A percentile compares a stretch with the other conserved stretches of the same genome.
phyloP scores from a whole-genome alignment of 2,329 filamentous ascomycete species.

The Colletotrichum shisoi region DNA sequence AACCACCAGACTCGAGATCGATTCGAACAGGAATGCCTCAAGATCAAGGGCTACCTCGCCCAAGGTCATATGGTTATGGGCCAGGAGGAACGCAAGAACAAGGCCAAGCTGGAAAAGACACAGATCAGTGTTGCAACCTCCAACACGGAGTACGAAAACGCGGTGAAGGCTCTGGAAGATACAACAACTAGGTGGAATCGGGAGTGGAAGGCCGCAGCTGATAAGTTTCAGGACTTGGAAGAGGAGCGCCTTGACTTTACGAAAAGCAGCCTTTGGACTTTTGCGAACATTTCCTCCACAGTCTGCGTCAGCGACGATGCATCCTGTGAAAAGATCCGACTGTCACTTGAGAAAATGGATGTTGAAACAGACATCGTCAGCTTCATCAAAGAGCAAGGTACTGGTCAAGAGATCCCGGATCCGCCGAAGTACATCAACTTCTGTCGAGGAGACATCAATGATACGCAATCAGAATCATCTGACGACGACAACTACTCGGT shows the following conservation, averaged over 20 bases:
- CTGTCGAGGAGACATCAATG: constrained; percentile 83
- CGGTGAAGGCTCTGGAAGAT: constrained; percentile 92
- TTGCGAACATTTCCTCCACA: constrained; percentile 95
- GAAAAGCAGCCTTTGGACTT: constrained; percentile 97
- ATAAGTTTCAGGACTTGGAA: constrained; percentile 98
- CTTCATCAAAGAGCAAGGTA: constrained; percentile 90
- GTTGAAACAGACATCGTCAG: constrained; percentile 91
- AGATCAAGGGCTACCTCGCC: constrained; percentile 97
- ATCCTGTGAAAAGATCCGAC: constrained; percentile 93
- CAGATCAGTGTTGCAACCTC: constrained; percentile 92
- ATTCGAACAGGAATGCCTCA: constrained; percentile 96
- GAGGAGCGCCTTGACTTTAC: constrained; percentile 97
- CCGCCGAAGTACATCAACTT: constrained; percentile 99
- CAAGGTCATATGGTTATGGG: constrained; percentile 99
- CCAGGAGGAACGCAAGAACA: constrained; percentile 98
- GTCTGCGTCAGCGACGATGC: constrained; percentile 97
- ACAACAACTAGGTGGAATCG: constrained; percentile 96
- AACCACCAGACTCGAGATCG: constrained; percentile 77
- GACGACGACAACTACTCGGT: constrained; percentile 93
- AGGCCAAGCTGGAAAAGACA: constrained; percentile 97
- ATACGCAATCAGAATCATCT: constrained; percentile 81
- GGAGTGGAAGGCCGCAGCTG: constrained; percentile 97
- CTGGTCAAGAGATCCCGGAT: constrained; percentile 96
- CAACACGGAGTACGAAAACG: constrained; percentile 91
- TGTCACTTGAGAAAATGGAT: constrained; percentile 93